Evolutionary conservation across 2,329 filamentous ascomycete genomes (phyloP).

Genomic region (Hymenotorrendiella dingleyae): DNA sequence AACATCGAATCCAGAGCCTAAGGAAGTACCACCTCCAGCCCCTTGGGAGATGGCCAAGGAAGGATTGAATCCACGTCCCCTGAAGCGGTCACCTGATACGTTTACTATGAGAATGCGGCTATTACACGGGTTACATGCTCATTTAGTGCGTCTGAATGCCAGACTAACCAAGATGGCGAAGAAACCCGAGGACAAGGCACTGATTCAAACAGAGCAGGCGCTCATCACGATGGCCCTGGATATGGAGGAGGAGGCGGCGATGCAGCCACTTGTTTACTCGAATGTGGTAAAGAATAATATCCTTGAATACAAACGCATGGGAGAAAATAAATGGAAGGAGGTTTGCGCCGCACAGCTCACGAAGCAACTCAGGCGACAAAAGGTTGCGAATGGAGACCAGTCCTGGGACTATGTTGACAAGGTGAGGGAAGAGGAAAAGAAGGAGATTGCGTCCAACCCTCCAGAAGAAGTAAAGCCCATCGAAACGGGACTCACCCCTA

Average conservation of each 20-base stretch:
- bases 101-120: conserved; percentile 52
- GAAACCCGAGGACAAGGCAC: conserved; percentile 43
- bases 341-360: conserved; percentile 33
- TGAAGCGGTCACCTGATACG: conserved; percentile 48
- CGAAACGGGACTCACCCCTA: conserved; percentile 60
- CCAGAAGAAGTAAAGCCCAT: conserved; percentile 45
- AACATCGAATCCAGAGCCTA: neutral
- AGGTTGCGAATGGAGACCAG: no score
- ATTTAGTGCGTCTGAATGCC: conserved; percentile 62
- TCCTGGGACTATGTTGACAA: no score
- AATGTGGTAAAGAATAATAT: conserved; percentile 83
- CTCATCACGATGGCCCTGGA: conserved; percentile 65
- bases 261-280: conserved; percentile 65
- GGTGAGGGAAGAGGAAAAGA: conserved; percentile 29
- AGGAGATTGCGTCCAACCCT: conserved; percentile 28
- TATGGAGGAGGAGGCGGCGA: conserved; percentile 72
- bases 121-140: conserved; percentile 57
- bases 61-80: conserved; percentile 64
- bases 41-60: no score
- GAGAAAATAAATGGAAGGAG: conserved; percentile 62
- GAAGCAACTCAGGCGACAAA: no score
- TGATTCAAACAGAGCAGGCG: conserved; percentile 57
- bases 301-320: conserved; percentile 70
- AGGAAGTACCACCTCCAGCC: no score
- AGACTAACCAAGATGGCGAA: conserved; percentile 49